These are phyloP conservation scores for Ampelocalamus luodianensis DNA, from an alignment of 176 grass and related monocot species.

Conservation along the genomic window DNA sequence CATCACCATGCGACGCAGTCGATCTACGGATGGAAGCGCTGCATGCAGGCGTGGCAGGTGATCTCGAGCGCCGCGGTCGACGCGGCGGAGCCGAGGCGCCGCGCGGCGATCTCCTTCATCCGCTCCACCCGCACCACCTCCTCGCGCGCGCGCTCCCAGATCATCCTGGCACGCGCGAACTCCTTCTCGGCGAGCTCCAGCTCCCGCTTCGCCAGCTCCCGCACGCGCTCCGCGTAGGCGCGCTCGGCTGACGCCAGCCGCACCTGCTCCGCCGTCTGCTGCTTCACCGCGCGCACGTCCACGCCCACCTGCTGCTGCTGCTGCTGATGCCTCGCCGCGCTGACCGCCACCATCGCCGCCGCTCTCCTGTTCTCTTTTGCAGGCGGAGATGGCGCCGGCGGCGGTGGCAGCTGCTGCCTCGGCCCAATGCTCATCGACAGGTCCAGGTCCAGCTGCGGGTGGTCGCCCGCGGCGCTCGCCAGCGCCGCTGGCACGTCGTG, in stretches of 20 bases:
- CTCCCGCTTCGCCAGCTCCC: constrained; percentile 79
- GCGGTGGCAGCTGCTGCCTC: constrained; percentile 15
- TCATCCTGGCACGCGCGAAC: constrained; percentile 75
- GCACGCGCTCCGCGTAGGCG: constrained; percentile 80
- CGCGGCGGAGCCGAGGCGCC: constrained; percentile 61
- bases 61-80: constrained; percentile 78
- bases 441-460: constrained; percentile 68
- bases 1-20: not conserved
- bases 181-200: constrained; percentile 87
- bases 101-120: constrained; percentile 82
- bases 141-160: constrained; percentile 85
- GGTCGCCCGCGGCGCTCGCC: not conserved
- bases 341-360: not conserved
- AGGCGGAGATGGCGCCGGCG: not conserved
- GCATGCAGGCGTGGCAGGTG: constrained; percentile 95
- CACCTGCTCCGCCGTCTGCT: constrained; percentile 88
- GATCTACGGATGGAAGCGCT: constrained; percentile 75
- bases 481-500: not conserved
- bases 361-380: constrained; percentile 27
- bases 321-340: constrained; percentile 16
- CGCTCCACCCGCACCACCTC: constrained; percentile 93
- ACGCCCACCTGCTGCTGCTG: constrained; percentile 16
- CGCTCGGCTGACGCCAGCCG: constrained; percentile 69
- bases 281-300: constrained; percentile 65
- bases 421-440: constrained; percentile 76